These are phyloP conservation scores for Colletotrichum incanum DNA, from an alignment of 2,329 filamentous ascomycete species.

Conservation along the genomic window DNA sequence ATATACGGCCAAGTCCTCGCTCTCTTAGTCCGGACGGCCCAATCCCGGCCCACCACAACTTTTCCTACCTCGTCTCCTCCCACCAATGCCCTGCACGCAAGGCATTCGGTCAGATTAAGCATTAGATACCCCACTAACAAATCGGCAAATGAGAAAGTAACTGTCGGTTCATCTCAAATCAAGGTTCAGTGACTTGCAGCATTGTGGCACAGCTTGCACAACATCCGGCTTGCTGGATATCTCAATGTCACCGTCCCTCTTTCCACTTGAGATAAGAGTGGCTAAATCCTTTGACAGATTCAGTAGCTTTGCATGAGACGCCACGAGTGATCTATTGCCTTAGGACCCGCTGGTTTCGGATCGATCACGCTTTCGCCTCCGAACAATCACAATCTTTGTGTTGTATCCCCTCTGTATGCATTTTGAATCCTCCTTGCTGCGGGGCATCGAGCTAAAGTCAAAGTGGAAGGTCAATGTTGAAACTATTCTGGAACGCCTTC, in stretches of 20 bases:
- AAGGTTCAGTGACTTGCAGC: not conserved
- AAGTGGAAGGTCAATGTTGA: constrained; percentile 28
- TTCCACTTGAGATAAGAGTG: too few relatives aligned
- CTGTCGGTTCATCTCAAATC: too few relatives aligned
- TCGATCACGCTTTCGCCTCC: too few relatives aligned
- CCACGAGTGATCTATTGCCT: too few relatives aligned
- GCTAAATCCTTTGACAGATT: not conserved
- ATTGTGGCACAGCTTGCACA: not conserved
- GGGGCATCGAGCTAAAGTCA: constrained; percentile 25
- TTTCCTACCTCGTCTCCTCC: not conserved
- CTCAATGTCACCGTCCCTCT: not conserved
- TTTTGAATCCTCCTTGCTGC: constrained; percentile 23
- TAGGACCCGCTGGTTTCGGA: too few relatives aligned
- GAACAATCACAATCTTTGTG: not conserved
- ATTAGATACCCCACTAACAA: not conserved
- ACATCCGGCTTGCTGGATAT: not conserved
- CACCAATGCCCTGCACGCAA: not conserved
- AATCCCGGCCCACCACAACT: not conserved
- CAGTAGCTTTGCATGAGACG: not conserved
- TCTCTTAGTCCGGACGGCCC: not conserved
- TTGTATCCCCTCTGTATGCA: not conserved
- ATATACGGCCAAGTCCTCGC: not conserved
- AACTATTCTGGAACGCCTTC: too few relatives aligned
- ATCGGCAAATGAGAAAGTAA: not conserved
- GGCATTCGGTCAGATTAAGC: not conserved